phyloP scores from a whole-genome alignment of 1,284 basidiomycete species.

The Gomphus sp. region DNA sequence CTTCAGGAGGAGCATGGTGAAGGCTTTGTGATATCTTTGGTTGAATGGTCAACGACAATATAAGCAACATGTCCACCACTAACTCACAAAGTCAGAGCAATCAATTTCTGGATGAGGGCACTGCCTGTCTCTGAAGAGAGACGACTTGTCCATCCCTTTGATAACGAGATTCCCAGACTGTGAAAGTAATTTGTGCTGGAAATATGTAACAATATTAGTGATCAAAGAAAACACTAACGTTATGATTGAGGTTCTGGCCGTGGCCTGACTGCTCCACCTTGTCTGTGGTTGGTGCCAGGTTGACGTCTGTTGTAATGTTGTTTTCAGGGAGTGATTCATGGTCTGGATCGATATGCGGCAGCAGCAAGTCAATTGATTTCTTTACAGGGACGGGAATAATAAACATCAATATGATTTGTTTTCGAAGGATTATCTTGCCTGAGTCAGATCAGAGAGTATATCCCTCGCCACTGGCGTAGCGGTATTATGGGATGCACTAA shows the following conservation, averaged over 20 bases:
- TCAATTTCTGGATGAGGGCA: not conserved
- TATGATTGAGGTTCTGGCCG: not conserved
- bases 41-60: not conserved
- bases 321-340: not conserved
- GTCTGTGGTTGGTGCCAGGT: not conserved
- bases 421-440: not conserved
- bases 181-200: not conserved
- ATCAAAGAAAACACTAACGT: not conserved
- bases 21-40: not conserved
- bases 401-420: not conserved
- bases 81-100: not conserved
- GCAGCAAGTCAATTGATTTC: not conserved
- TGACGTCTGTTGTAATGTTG: not conserved
- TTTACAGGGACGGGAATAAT: not conserved
- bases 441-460: not conserved
- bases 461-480: not conserved
- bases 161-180: not conserved
- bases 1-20: not conserved
- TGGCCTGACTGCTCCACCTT: not conserved
- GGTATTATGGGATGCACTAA: not conserved
- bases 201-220: not conserved
- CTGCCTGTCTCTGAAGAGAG: not conserved
- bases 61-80: not conserved
- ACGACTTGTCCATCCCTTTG: not conserved
- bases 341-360: not conserved